These are phyloP conservation scores for Tetraselmis chui DNA, from an alignment of 139 green algal genomes.

Conservation along the genomic window DNA sequence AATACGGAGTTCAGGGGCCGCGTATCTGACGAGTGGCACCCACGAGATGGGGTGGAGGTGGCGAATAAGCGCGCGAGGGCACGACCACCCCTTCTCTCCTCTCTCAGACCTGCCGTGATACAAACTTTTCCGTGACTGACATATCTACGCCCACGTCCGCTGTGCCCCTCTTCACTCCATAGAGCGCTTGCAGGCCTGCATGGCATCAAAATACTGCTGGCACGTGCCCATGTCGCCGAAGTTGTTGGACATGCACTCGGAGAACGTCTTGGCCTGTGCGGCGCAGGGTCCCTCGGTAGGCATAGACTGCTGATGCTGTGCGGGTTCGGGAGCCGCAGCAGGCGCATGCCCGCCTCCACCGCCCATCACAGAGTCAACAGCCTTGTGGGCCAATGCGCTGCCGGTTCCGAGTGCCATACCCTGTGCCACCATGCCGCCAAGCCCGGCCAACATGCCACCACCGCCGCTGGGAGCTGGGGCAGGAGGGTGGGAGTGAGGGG, in stretches of 20 bases:
- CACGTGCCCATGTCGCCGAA: slow-evolving; percentile 70
- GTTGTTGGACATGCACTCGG: slow-evolving; percentile 75
- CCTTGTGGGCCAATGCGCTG: slow-evolving; percentile 71
- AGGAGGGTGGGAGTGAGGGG: background rate
- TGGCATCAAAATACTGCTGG: slow-evolving; percentile 59
- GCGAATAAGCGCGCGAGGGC: too few relatives aligned
- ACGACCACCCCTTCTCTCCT: too few relatives aligned
- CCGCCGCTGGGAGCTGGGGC: slow-evolving; percentile 8
- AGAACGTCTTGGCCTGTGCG: slow-evolving; percentile 67
- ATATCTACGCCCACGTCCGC: too few relatives aligned
- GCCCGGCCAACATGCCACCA: slow-evolving; percentile 68
- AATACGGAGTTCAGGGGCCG: too few relatives aligned
- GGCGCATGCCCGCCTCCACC: slow-evolving; percentile 3
- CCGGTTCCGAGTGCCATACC: slow-evolving; percentile 78
- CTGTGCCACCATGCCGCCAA: slow-evolving; percentile 69
- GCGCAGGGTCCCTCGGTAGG: slow-evolving; percentile 45
- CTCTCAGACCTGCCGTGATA: too few relatives aligned
- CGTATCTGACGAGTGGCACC: too few relatives aligned
- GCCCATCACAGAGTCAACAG: slow-evolving; percentile 73
- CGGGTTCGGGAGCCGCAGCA: slow-evolving; percentile 7
- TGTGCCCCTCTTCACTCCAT: background rate
- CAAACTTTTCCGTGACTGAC: too few relatives aligned
- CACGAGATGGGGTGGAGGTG: too few relatives aligned
- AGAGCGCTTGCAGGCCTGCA: slow-evolving; percentile 54
- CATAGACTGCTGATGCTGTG: slow-evolving; percentile 14